These are phyloP conservation scores for Hirschioporus abietinus DNA, from an alignment of 768 basidiomycete species.

Conservation along the genomic window DNA sequence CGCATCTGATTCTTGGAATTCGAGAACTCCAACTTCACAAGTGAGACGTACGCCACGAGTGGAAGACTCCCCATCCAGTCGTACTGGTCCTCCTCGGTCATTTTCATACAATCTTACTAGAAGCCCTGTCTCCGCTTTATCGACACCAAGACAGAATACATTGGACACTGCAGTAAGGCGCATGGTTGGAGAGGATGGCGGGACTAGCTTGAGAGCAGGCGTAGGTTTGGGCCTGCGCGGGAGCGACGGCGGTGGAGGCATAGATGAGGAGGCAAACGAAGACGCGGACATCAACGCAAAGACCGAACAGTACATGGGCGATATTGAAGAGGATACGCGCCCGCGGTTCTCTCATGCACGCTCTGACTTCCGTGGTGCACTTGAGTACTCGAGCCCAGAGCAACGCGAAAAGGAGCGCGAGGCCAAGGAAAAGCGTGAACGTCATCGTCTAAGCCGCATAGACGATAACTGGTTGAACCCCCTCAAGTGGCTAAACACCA, in stretches of 20 bases:
- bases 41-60: background rate
- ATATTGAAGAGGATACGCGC: constrained; percentile 20
- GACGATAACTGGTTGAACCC: constrained; percentile 51
- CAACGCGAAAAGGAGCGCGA: constrained; percentile 35
- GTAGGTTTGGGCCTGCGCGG: background rate
- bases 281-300: constrained; percentile 30
- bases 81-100: constrained; percentile 73
- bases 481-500: constrained; percentile 41
- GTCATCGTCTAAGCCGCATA: constrained; percentile 42
- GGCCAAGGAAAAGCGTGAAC: constrained; percentile 46
- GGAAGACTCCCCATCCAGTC: constrained; percentile 42
- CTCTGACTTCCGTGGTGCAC: constrained; percentile 55
- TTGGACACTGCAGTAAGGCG: constrained; percentile 1
- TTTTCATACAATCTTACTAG: constrained; percentile 48
- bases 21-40: background rate
- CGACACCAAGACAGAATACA: constrained; percentile 13
- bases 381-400: constrained; percentile 40
- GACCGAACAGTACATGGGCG: constrained; percentile 14
- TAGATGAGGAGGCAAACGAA: constrained; percentile 22
- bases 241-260: constrained; percentile 15
- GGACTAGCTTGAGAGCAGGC: background rate
- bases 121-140: constrained; percentile 44
- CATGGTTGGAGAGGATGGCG: background rate
- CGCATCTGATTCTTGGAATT: background rate
- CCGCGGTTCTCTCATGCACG: constrained; percentile 30